Percentiles rank a stretch among this genome's conserved stretches.
Evolutionary conservation across 1,284 basidiomycete species (phyloP).

Genomic region (Cryptococcus amylolentus): DNA sequence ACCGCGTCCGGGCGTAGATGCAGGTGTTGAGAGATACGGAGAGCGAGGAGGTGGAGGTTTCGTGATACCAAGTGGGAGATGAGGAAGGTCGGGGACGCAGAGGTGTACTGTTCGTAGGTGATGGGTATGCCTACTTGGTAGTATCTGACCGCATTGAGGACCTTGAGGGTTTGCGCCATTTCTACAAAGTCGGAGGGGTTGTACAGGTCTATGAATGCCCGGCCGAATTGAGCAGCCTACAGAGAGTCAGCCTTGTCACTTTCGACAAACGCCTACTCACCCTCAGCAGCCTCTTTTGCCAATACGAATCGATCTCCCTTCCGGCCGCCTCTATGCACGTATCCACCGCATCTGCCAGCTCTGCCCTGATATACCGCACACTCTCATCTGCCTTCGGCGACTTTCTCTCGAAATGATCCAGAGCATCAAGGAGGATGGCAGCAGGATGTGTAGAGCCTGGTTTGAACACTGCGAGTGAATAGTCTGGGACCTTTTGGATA

Average conservation of each 20-base stretch:
- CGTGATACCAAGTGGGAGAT: constrained; percentile 79
- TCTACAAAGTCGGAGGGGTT: constrained; percentile 85
- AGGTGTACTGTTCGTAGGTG: constrained; percentile 83
- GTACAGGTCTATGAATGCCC: constrained; percentile 87
- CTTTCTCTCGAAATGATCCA: constrained; percentile 77
- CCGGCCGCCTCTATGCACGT: constrained; percentile 92
- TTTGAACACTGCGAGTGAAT: constrained; percentile 75
- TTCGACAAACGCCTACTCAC: constrained; percentile 52
- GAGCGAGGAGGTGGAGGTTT: constrained; percentile 84
- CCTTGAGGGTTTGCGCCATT: constrained; percentile 87
- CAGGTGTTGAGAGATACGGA: constrained; percentile 84
- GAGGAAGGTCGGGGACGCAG: constrained; percentile 71
- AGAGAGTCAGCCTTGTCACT: not conserved
- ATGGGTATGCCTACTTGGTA: constrained; percentile 92
- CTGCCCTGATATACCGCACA: constrained; percentile 80
- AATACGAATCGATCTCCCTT: constrained; percentile 81
- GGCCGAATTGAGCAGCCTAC: constrained; percentile 90
- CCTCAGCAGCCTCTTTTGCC: constrained; percentile 81
- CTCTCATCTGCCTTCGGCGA: constrained; percentile 90
- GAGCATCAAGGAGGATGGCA: constrained; percentile 87
- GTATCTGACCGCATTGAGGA: constrained; percentile 88
- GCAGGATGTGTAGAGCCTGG: constrained; percentile 90
- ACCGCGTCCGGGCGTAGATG: constrained; percentile 79
- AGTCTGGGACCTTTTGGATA: constrained; percentile 87
- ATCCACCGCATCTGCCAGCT: constrained; percentile 82